Evolutionary conservation across 2,329 filamentous ascomycete species (phyloP).

Genomic region (Pseudocercospora vitis): DNA sequence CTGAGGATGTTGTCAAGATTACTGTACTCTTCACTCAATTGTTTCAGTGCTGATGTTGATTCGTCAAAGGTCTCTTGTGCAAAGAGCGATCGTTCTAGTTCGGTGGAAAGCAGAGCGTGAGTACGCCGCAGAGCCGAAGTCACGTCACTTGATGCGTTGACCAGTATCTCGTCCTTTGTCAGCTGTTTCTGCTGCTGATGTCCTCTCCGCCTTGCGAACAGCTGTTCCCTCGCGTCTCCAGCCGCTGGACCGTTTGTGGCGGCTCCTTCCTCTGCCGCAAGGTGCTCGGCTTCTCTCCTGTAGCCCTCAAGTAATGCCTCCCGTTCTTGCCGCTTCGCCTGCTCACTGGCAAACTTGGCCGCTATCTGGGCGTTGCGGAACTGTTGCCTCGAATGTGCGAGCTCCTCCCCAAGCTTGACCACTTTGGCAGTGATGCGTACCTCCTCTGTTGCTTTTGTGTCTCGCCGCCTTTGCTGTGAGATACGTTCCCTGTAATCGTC

Average conservation of each 20-base stretch:
- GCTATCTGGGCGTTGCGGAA: constrained; percentile 81
- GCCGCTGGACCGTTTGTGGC: constrained; percentile 29
- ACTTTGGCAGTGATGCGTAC: constrained; percentile 66
- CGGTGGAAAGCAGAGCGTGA: constrained; percentile 79
- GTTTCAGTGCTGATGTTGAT: constrained; percentile 76
- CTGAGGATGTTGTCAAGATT: constrained; percentile 75
- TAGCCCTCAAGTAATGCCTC: constrained; percentile 43
- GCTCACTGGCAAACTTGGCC: constrained; percentile 72
- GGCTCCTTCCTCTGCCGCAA: constrained; percentile 42
- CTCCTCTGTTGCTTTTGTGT: constrained; percentile 38
- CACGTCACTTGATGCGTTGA: constrained; percentile 77
- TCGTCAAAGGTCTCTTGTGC: constrained; percentile 85
- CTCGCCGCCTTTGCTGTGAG: constrained; percentile 38
- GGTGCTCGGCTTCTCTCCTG: constrained; percentile 32
- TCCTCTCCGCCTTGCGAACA: constrained; percentile 39
- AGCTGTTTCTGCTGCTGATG: constrained; percentile 49
- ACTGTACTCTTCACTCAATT: constrained; percentile 78
- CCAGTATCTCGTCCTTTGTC: constrained; percentile 69
- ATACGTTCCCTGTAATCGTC: constrained; percentile 58
- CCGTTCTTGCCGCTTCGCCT: constrained; percentile 73
- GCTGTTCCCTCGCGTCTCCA: constrained; percentile 36
- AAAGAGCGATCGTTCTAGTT: constrained; percentile 83
- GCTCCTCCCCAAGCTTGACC: constrained; percentile 65
- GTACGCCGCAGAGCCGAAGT: constrained; percentile 81
- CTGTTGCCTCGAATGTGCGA: constrained; percentile 64